These are phyloP conservation scores for Penicillium sp. DNA, from an alignment of 2,329 filamentous ascomycete genomes.

Conservation along the genomic window DNA sequence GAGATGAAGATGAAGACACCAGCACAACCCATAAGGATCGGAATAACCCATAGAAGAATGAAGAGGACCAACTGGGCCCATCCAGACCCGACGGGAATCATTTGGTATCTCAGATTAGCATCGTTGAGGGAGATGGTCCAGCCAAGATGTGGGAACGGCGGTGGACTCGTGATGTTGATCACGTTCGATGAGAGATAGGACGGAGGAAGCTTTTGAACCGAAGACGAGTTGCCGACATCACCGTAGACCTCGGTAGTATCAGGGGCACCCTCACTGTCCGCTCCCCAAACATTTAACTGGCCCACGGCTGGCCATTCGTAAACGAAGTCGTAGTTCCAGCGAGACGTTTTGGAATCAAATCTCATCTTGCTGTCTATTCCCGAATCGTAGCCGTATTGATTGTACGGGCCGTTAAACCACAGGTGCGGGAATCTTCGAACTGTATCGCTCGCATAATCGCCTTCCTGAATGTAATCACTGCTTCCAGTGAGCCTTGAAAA, in stretches of 20 bases:
- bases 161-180: constrained; percentile 51
- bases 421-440: constrained; percentile 53
- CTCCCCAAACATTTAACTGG: constrained; percentile 58
- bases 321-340: constrained; percentile 54
- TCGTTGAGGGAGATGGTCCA: constrained; percentile 51
- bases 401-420: constrained; percentile 54
- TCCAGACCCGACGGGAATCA: constrained; percentile 48
- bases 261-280: constrained; percentile 54
- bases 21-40: constrained; percentile 42
- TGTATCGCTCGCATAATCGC: constrained; percentile 39
- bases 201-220: constrained; percentile 55
- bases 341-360: constrained; percentile 38
- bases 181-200: constrained; percentile 48
- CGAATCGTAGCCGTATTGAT: constrained; percentile 56
- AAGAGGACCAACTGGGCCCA: constrained; percentile 47
- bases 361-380: constrained; percentile 49
- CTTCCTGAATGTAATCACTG: constrained; percentile 53
- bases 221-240: constrained; percentile 51
- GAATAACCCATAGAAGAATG: constrained; percentile 47
- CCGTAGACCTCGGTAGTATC: constrained; percentile 53
- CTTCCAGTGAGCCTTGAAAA: constrained; percentile 52
- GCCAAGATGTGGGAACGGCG: constrained; percentile 47
- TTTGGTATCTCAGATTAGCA: constrained; percentile 42
- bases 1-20: constrained; percentile 52
- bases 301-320: constrained; percentile 55